Evolutionary conservation across 176 grass and related monocot genomes (phyloP).

Genomic region (Rhipidocladum racemiflorum): DNA sequence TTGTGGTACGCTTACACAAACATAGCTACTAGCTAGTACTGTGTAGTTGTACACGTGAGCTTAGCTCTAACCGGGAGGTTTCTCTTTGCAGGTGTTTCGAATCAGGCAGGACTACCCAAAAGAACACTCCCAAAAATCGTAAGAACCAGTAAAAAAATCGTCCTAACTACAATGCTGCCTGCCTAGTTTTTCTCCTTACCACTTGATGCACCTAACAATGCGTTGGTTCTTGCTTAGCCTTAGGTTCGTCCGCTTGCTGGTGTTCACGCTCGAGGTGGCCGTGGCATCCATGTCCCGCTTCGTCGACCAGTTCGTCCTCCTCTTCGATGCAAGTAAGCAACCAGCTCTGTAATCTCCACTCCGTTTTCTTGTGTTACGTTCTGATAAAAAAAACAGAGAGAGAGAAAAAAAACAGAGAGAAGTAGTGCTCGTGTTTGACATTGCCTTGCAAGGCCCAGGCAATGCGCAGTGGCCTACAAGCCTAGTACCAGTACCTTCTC

Average conservation of each 20-base stretch:
- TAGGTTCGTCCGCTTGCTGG: conserved; percentile 87
- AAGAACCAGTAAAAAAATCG: neutral
- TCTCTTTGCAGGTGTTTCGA: conserved; percentile 61
- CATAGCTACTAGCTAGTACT: neutral
- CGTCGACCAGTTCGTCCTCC: conserved; percentile 84
- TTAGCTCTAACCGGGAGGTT: neutral
- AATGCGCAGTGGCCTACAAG: neutral
- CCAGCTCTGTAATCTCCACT: neutral
- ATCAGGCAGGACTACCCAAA: conserved; percentile 97
- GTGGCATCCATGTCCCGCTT: conserved; percentile 91
- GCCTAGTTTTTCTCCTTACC: neutral
- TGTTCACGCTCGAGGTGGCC: conserved; percentile 92
- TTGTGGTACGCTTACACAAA: conserved; percentile 51
- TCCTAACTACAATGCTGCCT: neutral
- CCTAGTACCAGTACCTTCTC: conserved; percentile 1
- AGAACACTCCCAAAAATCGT: conserved; percentile 87
- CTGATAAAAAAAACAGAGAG: neutral
- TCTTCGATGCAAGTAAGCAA: conserved; percentile 93
- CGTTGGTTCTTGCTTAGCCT: conserved; percentile 24
- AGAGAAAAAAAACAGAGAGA: neutral
- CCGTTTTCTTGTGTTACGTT: neutral
- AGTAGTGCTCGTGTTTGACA: neutral
- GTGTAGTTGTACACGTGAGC: neutral
- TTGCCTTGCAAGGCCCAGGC: neutral
- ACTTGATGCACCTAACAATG: neutral